Evolutionary conservation across 768 basidiomycete species (phyloP), one percentile per base, ranked within the genome.

Genomic region (Solioccasus polychromus): DNA sequence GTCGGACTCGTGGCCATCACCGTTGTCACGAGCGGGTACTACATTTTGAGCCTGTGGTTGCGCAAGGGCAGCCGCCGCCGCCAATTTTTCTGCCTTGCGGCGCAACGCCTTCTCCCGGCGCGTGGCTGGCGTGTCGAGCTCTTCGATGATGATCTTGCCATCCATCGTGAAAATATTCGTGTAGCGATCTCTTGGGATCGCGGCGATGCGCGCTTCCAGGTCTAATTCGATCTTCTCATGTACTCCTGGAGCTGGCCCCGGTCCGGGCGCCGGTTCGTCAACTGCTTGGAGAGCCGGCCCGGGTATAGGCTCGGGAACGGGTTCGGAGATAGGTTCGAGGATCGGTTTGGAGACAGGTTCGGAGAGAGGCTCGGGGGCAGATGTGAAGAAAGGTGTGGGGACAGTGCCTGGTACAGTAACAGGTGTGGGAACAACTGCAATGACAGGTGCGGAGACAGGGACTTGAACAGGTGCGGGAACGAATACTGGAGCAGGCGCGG

Each of bases 51-150:
- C 17, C 29, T 42, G 52, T 5, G 32, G 6, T 34, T n/a, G n/a
- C 7, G 54, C 52, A 3, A 46, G n/a, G n/a, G n/a, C 57, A 2
- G 51, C 69, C 1, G 52, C 60, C 1, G 58, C 62, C 28, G 54
- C 63, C 38, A 46, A 69, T 31, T 64, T 63, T 45, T 68, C 63
- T n/a, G 57, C 72, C 57, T 76, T 80, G 40, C 65, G 69, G 8
- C 73, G 71, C 47, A 68, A 61, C 17, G 70, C 71, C 63, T 82
- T 85, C 62, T 79, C 73, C 39, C 77, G 72, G 4, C 86, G 78
- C 31, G 77, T 82, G 4, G 75, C 75, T 28, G 86, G 86, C 5
- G 87, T 83, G 55, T 88, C 87, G 19, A 88, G 70, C 48, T 80
- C 78, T 57, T 89, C 85, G 45, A 88, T 77, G 44, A 86, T 76